Base-by-base conservation (phyloP, 805 yeast species). In the Saturnispora hagleri region DNA sequence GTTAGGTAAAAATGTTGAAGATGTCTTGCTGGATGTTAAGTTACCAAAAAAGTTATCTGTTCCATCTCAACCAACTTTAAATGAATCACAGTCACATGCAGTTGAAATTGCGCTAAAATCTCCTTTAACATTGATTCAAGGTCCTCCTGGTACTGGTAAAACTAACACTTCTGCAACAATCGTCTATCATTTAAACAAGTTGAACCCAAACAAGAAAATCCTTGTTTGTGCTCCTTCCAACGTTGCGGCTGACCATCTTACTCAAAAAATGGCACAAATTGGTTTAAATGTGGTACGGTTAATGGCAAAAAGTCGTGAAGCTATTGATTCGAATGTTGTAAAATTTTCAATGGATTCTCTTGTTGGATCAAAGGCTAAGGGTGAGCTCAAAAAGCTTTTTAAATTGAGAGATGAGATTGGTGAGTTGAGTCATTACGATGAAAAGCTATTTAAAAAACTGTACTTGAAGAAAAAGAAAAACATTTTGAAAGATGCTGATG, bases 91-190 rank as follows among this genome's bases (percentile, higher is more conserved):
- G 66, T 76, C 77, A 2, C 79, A 77, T 60, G 97, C 97, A 0
- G 89, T 90, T 26, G 72, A 75, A 49, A 67, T 75, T 10, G 95
- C 84, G 0, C 66, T 89, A 53, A 77, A 76, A 59, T 73, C 80
- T 57, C 96, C 95, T 2, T 71, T 89, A 43, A 79, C 93, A 5
- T 73, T 89, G 57, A 88, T 89, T 55, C 97, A 90, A 66, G 97
- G 97, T 17, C 97, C 97, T 9, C 97, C 97, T 3, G 96, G 96
- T 57, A 90, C 97, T 0, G 97, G 97, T 64, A 90, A 90, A 63
- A 90, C 97, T 0, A 95, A 88, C 15, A 89, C 96, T 0, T 88
- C 96, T 0, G 91, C 96, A 2, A 83, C 95, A 0, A 86, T 90
- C 53, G 79, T 89, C 31, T 84, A 86, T 59, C 96, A 88, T 60